phyloP scores from a whole-genome alignment of 2,329 filamentous ascomycete genomes.

The Endothia cerciana region DNA sequence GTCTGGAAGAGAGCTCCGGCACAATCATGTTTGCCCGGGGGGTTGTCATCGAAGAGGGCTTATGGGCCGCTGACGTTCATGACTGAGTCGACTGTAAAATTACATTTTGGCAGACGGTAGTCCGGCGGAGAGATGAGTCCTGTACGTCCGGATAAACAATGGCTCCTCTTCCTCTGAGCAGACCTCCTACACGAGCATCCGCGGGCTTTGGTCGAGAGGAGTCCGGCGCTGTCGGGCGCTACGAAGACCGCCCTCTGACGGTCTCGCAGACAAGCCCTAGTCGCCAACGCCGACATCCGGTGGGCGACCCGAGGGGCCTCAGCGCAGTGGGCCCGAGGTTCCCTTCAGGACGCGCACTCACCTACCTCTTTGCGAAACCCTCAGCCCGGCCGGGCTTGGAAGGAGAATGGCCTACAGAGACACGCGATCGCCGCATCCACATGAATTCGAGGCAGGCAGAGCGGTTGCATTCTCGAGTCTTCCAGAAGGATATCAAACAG shows the following conservation, averaged over 20 bases:
- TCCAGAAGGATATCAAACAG: conserved; percentile 6
- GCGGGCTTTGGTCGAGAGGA: conserved; percentile 7
- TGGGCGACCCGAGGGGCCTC: not conserved
- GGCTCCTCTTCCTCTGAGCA: not conserved
- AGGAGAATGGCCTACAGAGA: not conserved
- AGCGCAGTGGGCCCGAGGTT: not conserved
- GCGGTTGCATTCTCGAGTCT: not conserved
- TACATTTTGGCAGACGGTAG: conserved; percentile 2
- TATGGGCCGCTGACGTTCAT: conserved; percentile 3
- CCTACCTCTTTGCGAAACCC: conserved; percentile 14
- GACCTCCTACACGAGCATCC: not conserved
- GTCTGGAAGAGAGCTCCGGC: not conserved
- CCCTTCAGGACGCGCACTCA: conserved; percentile 1
- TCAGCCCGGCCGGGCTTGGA: conserved; percentile 5
- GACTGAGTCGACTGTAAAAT: not conserved
- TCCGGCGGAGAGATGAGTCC: not conserved
- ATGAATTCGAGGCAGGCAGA: not conserved
- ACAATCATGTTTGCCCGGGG: conserved; percentile 9
- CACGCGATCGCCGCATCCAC: not conserved
- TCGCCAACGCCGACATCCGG: conserved; percentile 4
- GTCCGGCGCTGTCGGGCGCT: conserved; percentile 11
- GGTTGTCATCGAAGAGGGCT: not conserved
- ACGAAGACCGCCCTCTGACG: conserved; percentile 3
- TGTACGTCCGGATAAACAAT: not conserved
- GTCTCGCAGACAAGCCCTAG: not conserved